phyloP scores from a whole-genome alignment of 176 grass and related monocot species.

The Olyra latifolia region DNA sequence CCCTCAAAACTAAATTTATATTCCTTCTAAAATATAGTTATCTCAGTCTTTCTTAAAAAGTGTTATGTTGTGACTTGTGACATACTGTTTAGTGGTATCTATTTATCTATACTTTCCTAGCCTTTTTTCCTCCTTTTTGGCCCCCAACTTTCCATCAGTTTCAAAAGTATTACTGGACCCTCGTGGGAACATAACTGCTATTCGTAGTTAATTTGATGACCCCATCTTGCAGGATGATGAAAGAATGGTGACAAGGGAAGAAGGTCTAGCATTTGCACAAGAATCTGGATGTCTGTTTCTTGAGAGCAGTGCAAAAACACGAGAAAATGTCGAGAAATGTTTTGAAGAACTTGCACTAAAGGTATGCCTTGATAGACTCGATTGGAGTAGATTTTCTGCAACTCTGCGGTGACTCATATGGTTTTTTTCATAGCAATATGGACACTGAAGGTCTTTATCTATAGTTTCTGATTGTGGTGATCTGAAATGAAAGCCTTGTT shows the following conservation, averaged over 20 bases:
- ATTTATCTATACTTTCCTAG: neutral
- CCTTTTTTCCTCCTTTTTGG: neutral
- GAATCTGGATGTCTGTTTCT: slow-evolving; percentile 82
- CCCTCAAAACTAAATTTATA: neutral
- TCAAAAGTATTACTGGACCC: neutral
- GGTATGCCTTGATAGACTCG: slow-evolving; percentile 40
- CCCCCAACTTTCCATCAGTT: neutral
- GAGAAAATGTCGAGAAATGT: slow-evolving; percentile 84
- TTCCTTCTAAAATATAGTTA: slow-evolving; percentile 8
- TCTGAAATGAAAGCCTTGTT: neutral
- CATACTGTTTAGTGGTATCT: neutral
- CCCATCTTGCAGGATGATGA: slow-evolving; percentile 64
- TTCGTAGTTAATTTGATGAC: slow-evolving; percentile 17
- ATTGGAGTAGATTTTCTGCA: neutral
- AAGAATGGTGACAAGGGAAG: slow-evolving; percentile 80
- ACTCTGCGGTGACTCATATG: neutral
- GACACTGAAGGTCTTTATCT: neutral
- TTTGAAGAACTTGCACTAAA: slow-evolving; percentile 95
- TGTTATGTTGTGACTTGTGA: neutral
- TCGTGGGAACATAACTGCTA: neutral
- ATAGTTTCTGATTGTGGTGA: neutral
- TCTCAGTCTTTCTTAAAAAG: neutral
- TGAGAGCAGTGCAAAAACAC: slow-evolving; percentile 90
- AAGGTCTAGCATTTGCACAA: slow-evolving; percentile 84
- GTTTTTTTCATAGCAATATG: neutral